Evolutionary conservation across 768 basidiomycete genomes (phyloP).

Genomic region (Suillus sp.): DNA sequence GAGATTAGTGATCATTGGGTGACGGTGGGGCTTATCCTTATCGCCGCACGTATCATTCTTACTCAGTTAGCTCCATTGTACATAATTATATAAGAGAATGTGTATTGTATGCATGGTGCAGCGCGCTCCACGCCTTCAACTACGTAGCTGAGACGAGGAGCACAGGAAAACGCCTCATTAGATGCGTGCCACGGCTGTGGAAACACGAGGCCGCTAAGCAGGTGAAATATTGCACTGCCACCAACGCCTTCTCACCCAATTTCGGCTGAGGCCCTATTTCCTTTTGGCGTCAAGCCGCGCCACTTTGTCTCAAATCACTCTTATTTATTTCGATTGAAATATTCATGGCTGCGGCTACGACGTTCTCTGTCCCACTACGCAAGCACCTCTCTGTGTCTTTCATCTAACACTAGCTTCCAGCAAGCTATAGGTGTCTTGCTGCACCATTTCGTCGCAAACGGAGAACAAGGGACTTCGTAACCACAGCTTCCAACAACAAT

Average conservation of each 20-base stretch:
- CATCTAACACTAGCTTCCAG: neutral
- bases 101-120: neutral
- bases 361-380: neutral
- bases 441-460: neutral
- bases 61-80: neutral
- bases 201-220: constrained; percentile 5
- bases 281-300: neutral
- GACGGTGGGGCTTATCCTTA: neutral
- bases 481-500: constrained; percentile 34
- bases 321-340: constrained; percentile 2
- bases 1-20: neutral
- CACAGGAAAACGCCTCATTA: neutral
- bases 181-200: neutral
- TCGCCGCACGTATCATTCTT: neutral
- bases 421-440: neutral
- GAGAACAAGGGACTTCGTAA: constrained; percentile 25
- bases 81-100: neutral
- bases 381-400: neutral
- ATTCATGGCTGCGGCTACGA: neutral
- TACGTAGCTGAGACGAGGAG: neutral
- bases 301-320: neutral
- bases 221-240: neutral
- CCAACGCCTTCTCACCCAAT: neutral
- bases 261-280: neutral
- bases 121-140: neutral